These are phyloP conservation scores for Berberis thunbergii DNA, from an alignment of 164 flowering plant species.

Conservation along the genomic window DNA sequence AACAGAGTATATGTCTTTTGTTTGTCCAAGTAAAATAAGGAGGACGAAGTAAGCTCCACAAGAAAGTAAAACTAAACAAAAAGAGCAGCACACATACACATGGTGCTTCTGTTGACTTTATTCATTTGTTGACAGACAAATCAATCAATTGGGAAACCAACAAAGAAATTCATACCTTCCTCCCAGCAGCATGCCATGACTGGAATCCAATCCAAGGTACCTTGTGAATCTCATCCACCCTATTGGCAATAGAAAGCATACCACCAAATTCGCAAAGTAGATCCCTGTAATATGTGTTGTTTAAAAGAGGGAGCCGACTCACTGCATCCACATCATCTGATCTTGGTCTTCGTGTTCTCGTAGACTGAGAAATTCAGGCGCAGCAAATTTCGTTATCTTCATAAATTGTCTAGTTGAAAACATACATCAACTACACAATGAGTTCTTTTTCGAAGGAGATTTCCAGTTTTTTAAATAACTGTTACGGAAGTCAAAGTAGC, in stretches of 20 bases:
- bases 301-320: conserved; percentile 64
- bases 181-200: conserved; percentile 92
- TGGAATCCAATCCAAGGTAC: conserved; percentile 99
- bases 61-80: too few relatives aligned
- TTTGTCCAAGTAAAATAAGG: too few relatives aligned
- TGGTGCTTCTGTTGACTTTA: too few relatives aligned
- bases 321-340: conserved; percentile 97
- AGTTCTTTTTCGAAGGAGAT: too few relatives aligned
- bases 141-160: too few relatives aligned
- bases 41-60: too few relatives aligned
- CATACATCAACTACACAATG: too few relatives aligned
- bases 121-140: too few relatives aligned
- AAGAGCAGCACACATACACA: too few relatives aligned
- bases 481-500: too few relatives aligned
- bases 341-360: conserved; percentile 46
- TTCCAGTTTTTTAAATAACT: too few relatives aligned
- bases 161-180: conserved; percentile 43
- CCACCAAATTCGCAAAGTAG: conserved; percentile 89
- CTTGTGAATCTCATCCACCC: conserved; percentile 71
- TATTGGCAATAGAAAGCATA: conserved; percentile 84
- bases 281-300: conserved; percentile 58
- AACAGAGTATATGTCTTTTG: too few relatives aligned
- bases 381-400: neutral
- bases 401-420: neutral
- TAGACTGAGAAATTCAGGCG: conserved; percentile 35